Evolutionary conservation across 345 rosid genomes (phyloP).

Genomic region (Aethionema arabicum): DNA sequence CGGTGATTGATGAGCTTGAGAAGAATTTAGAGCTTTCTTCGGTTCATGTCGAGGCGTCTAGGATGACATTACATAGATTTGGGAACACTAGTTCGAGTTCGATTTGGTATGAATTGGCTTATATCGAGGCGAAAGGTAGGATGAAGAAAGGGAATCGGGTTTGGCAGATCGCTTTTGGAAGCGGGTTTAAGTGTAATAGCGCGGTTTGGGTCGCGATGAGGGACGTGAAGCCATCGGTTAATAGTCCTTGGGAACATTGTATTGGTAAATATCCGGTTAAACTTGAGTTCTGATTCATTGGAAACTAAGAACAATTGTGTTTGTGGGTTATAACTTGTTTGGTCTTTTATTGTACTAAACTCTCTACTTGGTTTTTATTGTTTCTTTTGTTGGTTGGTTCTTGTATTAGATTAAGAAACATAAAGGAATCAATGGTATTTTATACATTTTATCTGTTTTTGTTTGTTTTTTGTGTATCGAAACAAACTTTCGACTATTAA

Average conservation of each 20-base stretch:
- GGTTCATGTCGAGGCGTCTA: constrained; percentile 69
- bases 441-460: no score
- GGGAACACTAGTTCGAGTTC: constrained; percentile 93
- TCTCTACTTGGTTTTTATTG: constrained; percentile 18
- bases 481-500: no score
- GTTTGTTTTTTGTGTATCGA: no score
- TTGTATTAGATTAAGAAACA: no score
- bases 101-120: constrained; percentile 89
- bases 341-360: constrained; percentile 23
- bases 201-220: constrained; percentile 73
- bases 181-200: constrained; percentile 93
- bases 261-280: constrained; percentile 72
- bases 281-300: constrained; percentile 37
- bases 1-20: constrained; percentile 93
- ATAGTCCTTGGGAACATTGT: constrained; percentile 77
- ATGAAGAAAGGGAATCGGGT: constrained; percentile 75
- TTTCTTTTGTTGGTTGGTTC: no score
- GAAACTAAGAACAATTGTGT: constrained; percentile 5
- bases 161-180: constrained; percentile 93
- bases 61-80: constrained; percentile 85
- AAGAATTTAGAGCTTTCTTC: constrained; percentile 83
- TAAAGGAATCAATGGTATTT: no score
- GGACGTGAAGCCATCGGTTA: constrained; percentile 52
- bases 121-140: constrained; percentile 77
- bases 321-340: constrained; percentile 20